Evolutionary conservation across 1,284 basidiomycete genomes (phyloP), one percentile per base, ranked within the genome.

Genomic region (Ceratobasidium sp.): DNA sequence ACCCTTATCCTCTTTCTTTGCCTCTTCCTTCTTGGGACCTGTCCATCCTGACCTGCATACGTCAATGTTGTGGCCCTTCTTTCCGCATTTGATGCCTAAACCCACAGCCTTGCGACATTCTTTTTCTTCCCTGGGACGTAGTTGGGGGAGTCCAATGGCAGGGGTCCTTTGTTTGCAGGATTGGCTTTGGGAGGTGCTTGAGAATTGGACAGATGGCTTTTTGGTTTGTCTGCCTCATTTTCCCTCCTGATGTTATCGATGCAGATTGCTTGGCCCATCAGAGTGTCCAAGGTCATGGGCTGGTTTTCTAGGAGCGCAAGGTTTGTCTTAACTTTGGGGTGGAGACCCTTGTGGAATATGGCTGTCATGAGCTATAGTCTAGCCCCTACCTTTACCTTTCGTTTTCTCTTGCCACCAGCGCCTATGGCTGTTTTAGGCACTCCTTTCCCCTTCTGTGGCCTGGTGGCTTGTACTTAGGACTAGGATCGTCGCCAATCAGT

Each of bases 1-100:
- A 27, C n/a, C n/a, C n/a, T 56, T 34, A 13, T 7, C 29, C 9
- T 56, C 29, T 5, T 8, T 16, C 54, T 34, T 56, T 27, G 48
- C 6, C 58, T 61, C 58, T 24, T 61, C 39, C 2, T 5, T 31
- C 14, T 19, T 34, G 9, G 7, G n/a, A n/a, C n/a, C 9, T 11
- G 24, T 19, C 62, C 62, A 64, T 4, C 62, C 41, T 29, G 39
- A 46, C 2, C 39, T 16, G 29, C 62, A 64, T 27, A 46, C 39
- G 14, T 64, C 48, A 6, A n/a, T 22, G 19, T 19, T 29, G 29
- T 64, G 62, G 22, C 62, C 62, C 29, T 19, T n/a, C n/a, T 41
- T 5, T 8, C 62, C 41, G 19, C 62, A 64, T 22, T 64, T 64
- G 13, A 64, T 64, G 62, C 62, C 43, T 43, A 41, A 16, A 5